These are phyloP conservation scores for Neospermospora avenae DNA, from an alignment of 2,329 filamentous ascomycete species.

Conservation along the genomic window DNA sequence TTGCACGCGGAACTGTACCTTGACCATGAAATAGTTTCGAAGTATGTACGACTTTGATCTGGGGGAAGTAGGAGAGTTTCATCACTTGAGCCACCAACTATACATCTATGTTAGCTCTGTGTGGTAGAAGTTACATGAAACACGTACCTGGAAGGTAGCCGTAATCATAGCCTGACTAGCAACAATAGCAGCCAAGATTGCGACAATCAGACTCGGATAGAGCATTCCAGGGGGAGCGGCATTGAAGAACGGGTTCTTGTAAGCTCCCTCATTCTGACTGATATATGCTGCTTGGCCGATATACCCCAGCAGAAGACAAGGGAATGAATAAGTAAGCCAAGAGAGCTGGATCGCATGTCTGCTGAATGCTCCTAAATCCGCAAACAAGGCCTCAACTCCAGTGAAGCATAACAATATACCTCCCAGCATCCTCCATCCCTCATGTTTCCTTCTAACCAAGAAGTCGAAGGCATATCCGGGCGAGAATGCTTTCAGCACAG, in stretches of 20 bases:
- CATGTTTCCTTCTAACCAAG: slow-evolving; percentile 52
- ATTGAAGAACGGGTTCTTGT: slow-evolving; percentile 71
- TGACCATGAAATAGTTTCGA: slow-evolving; percentile 69
- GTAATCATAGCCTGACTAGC: slow-evolving; percentile 79
- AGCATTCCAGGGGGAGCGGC: slow-evolving; percentile 64
- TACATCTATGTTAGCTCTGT: neutral
- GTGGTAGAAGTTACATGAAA: neutral
- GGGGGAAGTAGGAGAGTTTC: slow-evolving; percentile 70
- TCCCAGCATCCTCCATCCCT: slow-evolving; percentile 61
- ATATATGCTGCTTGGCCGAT: slow-evolving; percentile 71
- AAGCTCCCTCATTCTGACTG: slow-evolving; percentile 47
- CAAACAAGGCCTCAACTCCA: slow-evolving; percentile 73
- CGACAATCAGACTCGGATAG: slow-evolving; percentile 65
- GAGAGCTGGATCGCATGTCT: slow-evolving; percentile 66
- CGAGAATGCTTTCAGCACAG: slow-evolving; percentile 52
- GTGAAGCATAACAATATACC: slow-evolving; percentile 72
- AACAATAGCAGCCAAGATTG: slow-evolving; percentile 70
- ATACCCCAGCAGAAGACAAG: slow-evolving; percentile 51
- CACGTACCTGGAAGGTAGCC: slow-evolving; percentile 59
- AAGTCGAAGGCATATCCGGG: slow-evolving; percentile 59
- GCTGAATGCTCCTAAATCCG: slow-evolving; percentile 73
- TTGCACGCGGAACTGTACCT: slow-evolving; percentile 23
- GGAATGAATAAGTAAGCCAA: slow-evolving; percentile 67
- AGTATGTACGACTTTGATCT: slow-evolving; percentile 70
- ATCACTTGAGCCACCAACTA: slow-evolving; percentile 67